Conservation (phyloP, 306 rosid genomes). For the Biancaea sappan region DNA sequence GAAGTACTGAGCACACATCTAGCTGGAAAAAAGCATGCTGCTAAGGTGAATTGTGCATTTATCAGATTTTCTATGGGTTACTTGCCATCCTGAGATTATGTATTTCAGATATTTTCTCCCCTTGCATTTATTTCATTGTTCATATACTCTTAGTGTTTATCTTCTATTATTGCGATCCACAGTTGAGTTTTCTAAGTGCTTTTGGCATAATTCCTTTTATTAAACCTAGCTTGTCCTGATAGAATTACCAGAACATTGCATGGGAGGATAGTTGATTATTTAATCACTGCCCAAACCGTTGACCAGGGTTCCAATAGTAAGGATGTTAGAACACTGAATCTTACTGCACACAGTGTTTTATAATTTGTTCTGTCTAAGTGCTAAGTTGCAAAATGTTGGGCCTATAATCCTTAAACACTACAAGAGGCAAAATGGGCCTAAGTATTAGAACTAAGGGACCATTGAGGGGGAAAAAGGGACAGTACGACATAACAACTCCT, state of each 20-base stretch:
- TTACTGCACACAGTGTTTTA: not conserved
- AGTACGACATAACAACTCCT: too few relatives aligned
- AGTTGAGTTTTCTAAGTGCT: not conserved
- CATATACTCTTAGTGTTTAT: not conserved
- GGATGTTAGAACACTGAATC: not conserved
- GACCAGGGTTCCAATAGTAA: not conserved
- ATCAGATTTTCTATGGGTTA: slow-evolving; percentile 10
- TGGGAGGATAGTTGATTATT: not conserved
- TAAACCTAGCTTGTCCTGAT: not conserved
- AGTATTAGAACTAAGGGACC: too few relatives aligned
- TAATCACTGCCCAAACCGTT: not conserved
- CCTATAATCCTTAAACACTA: too few relatives aligned
- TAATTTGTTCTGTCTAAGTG: not conserved
- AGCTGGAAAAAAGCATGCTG: slow-evolving; percentile 57
- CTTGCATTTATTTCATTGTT: not conserved
- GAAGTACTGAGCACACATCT: slow-evolving; percentile 55
- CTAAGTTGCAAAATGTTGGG: too few relatives aligned
- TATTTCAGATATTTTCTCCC: not conserved
- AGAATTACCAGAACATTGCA: not conserved
- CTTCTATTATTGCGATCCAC: not conserved
- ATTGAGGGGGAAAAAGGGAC: too few relatives aligned
- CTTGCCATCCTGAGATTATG: not conserved
- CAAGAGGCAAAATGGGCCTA: too few relatives aligned
- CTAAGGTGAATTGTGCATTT: slow-evolving; percentile 54
- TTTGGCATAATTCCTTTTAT: not conserved